Evolutionary conservation across 805 yeast genomes (phyloP).

Genomic region (Cyberlindnera mycetangii): DNA sequence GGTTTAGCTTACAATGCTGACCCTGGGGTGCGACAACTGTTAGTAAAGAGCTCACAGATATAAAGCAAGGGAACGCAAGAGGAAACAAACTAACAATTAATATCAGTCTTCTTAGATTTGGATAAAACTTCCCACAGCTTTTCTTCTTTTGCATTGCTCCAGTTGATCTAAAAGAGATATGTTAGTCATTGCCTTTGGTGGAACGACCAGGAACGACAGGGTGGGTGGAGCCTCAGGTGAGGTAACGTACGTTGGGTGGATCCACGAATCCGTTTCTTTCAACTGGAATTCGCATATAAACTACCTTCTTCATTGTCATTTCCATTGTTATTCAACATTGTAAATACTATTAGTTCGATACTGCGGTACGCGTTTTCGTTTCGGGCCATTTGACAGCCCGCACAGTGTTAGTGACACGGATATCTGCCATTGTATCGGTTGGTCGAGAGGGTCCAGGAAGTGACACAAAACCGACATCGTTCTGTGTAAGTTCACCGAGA

Average conservation of each 20-base stretch:
- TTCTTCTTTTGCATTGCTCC: slow-evolving; percentile 27
- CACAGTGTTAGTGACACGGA: not conserved
- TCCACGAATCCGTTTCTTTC: slow-evolving; percentile 25
- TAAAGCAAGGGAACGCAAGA: not conserved
- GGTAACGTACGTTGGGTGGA: slow-evolving; percentile 22
- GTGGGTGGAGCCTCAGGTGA: too few relatives aligned
- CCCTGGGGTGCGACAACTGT: slow-evolving; percentile 7
- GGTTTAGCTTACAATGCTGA: slow-evolving; percentile 7
- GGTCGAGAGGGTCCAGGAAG: not conserved
- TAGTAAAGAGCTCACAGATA: not conserved
- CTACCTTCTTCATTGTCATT: slow-evolving; percentile 15
- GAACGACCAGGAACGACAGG: too few relatives aligned
- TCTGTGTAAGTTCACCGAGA: too few relatives aligned
- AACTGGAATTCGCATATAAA: slow-evolving; percentile 27
- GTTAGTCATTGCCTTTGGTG: not conserved
- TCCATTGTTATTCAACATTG: too few relatives aligned
- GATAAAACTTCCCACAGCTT: slow-evolving; percentile 26
- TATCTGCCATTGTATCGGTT: not conserved
- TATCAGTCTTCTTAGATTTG: slow-evolving; percentile 25
- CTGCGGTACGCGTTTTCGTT: too few relatives aligned
- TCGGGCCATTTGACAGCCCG: too few relatives aligned
- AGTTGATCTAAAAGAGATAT: slow-evolving; percentile 16
- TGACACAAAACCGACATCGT: slow-evolving; percentile 1
- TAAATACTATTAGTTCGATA: too few relatives aligned
- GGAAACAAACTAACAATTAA: slow-evolving; percentile 21